A percentile compares a stretch with the other conserved stretches of the same genome.
phyloP scores from a whole-genome alignment of 495 filamentous ascomycete genomes.

The Friedmanniomyces simplex region DNA sequence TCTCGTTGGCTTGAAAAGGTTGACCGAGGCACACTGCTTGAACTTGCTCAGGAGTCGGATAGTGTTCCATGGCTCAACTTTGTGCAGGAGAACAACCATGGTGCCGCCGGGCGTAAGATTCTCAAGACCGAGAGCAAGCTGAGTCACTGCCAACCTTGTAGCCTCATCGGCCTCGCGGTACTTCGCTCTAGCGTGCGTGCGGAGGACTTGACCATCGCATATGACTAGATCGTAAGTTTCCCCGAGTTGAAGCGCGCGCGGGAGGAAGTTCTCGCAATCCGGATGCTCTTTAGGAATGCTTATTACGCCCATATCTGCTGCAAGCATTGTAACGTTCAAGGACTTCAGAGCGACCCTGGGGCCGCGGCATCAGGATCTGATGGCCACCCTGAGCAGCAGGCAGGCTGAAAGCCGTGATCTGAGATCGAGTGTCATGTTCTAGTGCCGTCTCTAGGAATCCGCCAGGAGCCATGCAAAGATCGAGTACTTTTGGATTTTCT shows the following conservation, averaged over 20 bases:
- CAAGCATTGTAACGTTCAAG: constrained; percentile 46
- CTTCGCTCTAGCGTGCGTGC: constrained; percentile 33
- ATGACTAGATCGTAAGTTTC: no score
- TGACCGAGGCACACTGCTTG: constrained; percentile 34
- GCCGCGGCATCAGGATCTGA: constrained; percentile 27
- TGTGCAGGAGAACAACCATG: constrained; percentile 43
- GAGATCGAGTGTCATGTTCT: constrained; percentile 30
- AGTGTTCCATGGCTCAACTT: constrained; percentile 36
- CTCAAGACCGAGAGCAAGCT: constrained; percentile 42
- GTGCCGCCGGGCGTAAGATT: constrained; percentile 37
- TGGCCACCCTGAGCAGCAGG: constrained; percentile 35
- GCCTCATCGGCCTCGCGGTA: constrained; percentile 38
- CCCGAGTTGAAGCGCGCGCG: no score
- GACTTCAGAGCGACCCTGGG: constrained; percentile 21
- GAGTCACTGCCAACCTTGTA: constrained; percentile 31
- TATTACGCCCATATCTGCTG: constrained; percentile 38
- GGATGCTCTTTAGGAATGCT: constrained; percentile 34
- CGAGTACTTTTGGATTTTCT: constrained; percentile 31
- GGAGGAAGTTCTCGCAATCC: no score
- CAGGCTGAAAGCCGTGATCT: constrained; percentile 36
- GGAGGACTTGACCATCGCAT: no score
- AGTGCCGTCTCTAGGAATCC: constrained; percentile 37
- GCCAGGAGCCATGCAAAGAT: constrained; percentile 50
- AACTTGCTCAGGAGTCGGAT: constrained; percentile 36
- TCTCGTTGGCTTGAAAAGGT: constrained; percentile 39